phyloP scores from a whole-genome alignment of 108 stramenopile species.

The Skeletonema grethae region DNA sequence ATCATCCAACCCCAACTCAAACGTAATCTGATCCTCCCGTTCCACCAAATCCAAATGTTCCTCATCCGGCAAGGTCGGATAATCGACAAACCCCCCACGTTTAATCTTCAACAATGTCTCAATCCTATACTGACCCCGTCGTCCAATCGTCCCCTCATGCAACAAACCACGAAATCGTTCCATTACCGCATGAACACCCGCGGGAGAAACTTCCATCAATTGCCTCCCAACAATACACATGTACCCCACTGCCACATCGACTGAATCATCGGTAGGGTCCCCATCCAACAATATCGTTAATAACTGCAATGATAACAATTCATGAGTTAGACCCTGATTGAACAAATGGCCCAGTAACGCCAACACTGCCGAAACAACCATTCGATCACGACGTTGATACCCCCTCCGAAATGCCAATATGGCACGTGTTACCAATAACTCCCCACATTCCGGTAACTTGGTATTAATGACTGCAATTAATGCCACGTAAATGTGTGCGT shows the following conservation, averaged over 20 bases:
- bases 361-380: conserved; percentile 80
- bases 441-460: conserved; percentile 97
- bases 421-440: conserved; percentile 85
- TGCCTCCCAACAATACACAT: conserved; percentile 87
- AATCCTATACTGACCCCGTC: conserved; percentile 94
- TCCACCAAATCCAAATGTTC: conserved; percentile 97
- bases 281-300: conserved; percentile 93
- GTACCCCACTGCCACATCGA: conserved; percentile 95
- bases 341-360: conserved; percentile 96
- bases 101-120: conserved; percentile 88
- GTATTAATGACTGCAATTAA: conserved; percentile 95
- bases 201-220: conserved; percentile 84
- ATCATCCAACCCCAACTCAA: conserved; percentile 95
- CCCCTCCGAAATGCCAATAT: conserved; percentile 88
- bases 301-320: conserved; percentile 94
- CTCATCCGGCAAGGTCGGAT: conserved; percentile 71
- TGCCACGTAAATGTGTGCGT: conserved; percentile 87
- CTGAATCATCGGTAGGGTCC: conserved; percentile 95
- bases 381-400: conserved; percentile 90
- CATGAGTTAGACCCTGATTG: conserved; percentile 96
- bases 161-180: conserved; percentile 94
- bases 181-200: conserved; percentile 94
- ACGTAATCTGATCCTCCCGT: conserved; percentile 97
- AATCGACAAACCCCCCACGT: conserved; percentile 86
- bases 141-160: conserved; percentile 87